Conservation (phyloP, 2,329 filamentous ascomycete species). For the Phaeophleospora eucalypticola region DNA sequence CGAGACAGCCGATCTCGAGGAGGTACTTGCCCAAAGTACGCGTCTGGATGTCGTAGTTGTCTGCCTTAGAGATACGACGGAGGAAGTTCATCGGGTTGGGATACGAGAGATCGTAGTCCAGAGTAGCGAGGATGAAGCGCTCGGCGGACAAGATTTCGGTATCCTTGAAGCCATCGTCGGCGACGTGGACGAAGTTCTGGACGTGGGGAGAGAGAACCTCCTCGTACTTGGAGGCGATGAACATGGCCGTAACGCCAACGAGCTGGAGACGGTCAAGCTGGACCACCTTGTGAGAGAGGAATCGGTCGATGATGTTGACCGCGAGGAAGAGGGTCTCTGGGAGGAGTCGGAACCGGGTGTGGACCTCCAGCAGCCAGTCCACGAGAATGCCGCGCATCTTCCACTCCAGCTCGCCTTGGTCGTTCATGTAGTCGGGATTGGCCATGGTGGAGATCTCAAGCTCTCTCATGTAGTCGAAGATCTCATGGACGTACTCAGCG, state of each 20-base stretch:
- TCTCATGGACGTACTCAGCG: conserved; percentile 92
- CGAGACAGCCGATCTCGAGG: conserved; percentile 92
- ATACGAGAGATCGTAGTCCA: conserved; percentile 97
- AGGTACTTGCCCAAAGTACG: conserved; percentile 96
- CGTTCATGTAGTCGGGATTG: conserved; percentile 91
- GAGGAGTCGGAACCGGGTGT: conserved; percentile 91
- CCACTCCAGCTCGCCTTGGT: conserved; percentile 94
- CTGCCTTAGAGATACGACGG: conserved; percentile 95
- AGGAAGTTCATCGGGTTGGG: conserved; percentile 99
- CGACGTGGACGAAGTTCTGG: conserved; percentile 93
- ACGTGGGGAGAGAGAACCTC: conserved; percentile 96
- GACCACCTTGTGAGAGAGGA: conserved; percentile 91
- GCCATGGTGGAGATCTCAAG: conserved; percentile 77
- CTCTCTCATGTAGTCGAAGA: conserved; percentile 91
- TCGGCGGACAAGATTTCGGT: conserved; percentile 96
- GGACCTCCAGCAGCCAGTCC: conserved; percentile 97
- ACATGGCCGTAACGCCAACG: conserved; percentile 97
- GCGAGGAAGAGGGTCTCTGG: conserved; percentile 95
- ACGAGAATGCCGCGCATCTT: conserved; percentile 96
- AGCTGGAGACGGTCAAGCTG: conserved; percentile 94
- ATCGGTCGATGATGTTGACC: conserved; percentile 97
- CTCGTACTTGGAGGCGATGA: conserved; percentile 98
- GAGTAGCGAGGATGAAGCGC: conserved; percentile 81
- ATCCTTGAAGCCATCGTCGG: conserved; percentile 93
- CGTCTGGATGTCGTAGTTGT: conserved; percentile 98